Base-by-base conservation (phyloP, 2,329 filamentous ascomycete genomes). In the Trichoderma arundinaceum region DNA sequence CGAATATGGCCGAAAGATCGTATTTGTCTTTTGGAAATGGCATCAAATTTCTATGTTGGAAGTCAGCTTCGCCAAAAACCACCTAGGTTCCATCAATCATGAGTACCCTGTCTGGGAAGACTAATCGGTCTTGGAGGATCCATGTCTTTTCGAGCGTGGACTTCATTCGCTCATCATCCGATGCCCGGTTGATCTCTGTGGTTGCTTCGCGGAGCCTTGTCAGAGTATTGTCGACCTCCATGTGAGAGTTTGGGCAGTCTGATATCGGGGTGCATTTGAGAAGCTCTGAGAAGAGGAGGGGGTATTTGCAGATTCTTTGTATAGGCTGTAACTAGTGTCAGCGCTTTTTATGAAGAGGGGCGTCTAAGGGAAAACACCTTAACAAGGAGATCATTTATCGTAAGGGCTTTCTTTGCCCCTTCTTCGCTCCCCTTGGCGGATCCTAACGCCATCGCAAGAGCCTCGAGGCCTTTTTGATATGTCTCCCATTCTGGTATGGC, bases 231-330 rank as follows among this genome's bases (percentile, higher is more conserved):
- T 92, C 89, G 17, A 98, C 86, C 61, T 92, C 90, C 74, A 90
- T 88, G 76, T 97, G 91, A 1, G 92, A 90, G 67, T 88, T 88
- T 0, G 93, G 92, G 72, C 93, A 96, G 74, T 98, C 94, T 64
- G 86, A 88, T 1, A 92, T 91, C 1, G 92, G 92, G 0, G 94
- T 97, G 70, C 90, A 85, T 72, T 90, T 94, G 67, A 94, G 83
- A 8, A 99, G 82, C 72, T 97, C 92, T 5, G 88, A 84, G 72
- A 98, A 94, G 2, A 98, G 81, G 4, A 99, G 81, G 10, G 92
- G 92, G 74, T 98, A 98, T 78, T 91, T 92, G 80, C 92, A 96
- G 22, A 97, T 86, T 64, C 94, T 86, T 77, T 99, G 94, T 19
- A 97, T 94, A 0, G 94, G 95, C 92, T 96, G 63, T 17, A 44